Evolutionary conservation across 768 basidiomycete species (phyloP).

Genomic region (Tylopilus rubrobrunneus): DNA sequence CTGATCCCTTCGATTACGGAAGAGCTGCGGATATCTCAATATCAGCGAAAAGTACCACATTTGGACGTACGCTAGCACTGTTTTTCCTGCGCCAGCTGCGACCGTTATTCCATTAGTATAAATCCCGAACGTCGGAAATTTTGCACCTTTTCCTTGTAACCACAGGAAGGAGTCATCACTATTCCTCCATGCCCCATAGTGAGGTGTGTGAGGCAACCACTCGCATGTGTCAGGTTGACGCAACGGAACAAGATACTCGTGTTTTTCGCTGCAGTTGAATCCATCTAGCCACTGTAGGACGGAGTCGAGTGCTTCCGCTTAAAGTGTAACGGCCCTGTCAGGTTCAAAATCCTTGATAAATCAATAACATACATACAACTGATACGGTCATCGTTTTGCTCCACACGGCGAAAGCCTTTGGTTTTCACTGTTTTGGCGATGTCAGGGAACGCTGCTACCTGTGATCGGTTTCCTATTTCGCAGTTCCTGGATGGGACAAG

Average conservation of each 20-base stretch:
- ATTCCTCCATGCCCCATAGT: neutral
- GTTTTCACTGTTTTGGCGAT: no score
- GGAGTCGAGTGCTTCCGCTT: neutral
- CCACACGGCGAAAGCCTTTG: no score
- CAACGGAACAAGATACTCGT: neutral
- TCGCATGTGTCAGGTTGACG: conserved; percentile 4
- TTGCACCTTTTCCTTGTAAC: conserved; percentile 5
- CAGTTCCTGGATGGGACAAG: no score
- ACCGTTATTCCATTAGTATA: no score
- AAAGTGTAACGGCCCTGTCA: neutral
- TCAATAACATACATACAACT: neutral
- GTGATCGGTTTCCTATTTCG: no score
- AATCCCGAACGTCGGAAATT: no score
- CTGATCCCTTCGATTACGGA: neutral
- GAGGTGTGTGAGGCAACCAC: conserved; percentile 1
- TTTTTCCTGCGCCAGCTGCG: conserved; percentile 20
- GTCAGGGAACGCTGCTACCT: no score
- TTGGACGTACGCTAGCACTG: conserved; percentile 9
- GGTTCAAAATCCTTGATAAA: neutral
- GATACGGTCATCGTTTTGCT: no score
- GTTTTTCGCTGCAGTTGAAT: neutral
- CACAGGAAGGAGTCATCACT: conserved; percentile 1
- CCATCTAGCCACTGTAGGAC: neutral
- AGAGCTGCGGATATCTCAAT: conserved; percentile 3
- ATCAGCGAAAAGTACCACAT: neutral